Conservation (phyloP, 2,329 filamentous ascomycete species). For the Xylariaceae sp. region DNA sequence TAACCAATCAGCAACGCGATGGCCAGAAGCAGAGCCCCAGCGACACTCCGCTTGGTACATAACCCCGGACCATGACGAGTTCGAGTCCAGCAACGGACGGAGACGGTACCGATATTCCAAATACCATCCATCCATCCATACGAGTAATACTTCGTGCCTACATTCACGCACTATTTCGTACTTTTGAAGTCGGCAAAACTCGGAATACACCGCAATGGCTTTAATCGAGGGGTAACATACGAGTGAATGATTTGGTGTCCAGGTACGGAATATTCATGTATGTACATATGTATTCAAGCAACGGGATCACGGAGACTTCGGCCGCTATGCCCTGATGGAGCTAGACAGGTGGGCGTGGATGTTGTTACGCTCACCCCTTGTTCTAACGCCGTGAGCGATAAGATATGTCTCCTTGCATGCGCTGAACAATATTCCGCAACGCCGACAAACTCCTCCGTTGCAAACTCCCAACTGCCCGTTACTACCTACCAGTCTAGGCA, state of each 20-base stretch:
- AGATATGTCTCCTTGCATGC: too few species aligned
- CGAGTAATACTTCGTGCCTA: too few species aligned
- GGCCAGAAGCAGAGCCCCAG: neutral
- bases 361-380: too few species aligned
- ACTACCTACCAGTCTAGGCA: too few species aligned
- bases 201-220: neutral
- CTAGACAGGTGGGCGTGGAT: too few species aligned
- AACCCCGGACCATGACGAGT: neutral
- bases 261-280: too few species aligned
- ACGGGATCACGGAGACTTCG: neutral
- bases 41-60: neutral
- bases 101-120: conserved; percentile 3
- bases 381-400: too few species aligned
- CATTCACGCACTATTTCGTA: neutral
- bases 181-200: neutral
- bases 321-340: too few species aligned
- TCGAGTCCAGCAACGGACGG: neutral
- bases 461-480: too few species aligned
- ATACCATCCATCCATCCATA: neutral
- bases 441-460: too few species aligned
- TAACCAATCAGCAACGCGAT: conserved; percentile 17
- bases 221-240: neutral
- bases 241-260: neutral
- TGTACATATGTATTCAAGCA: neutral
- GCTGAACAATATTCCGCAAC: too few species aligned